Evolutionary conservation across 805 yeast genomes (phyloP), one percentile per base, ranked within the genome.

Genomic region (Teunomyces cretensis): DNA sequence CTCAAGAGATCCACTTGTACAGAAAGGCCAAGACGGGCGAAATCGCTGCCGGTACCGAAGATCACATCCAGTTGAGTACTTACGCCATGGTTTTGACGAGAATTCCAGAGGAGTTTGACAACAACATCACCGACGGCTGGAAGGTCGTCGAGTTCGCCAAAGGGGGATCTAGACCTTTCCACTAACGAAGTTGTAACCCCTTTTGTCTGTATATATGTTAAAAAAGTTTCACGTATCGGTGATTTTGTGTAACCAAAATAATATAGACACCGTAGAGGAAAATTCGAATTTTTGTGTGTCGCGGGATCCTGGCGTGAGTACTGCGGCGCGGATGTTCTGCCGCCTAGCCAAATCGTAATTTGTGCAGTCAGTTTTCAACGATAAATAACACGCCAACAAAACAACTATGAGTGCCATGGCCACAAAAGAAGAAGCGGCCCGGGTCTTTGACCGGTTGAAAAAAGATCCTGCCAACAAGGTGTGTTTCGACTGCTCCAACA

Each of bases 21-120:
- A 85, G 90, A 74, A 88, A 87, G 64, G 81, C 83, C 50, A 91
- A 91, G 73, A 86, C 97, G 27, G 96, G 96, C 42, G 96, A 92
- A 67, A 77, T 94, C 44, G 95, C 91, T 44, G 99, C 98, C 7
- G 99, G 99, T 58, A 82, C 90, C 27, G 96, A 90, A 61, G 96
- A 91, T 58, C 90, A 90, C 67, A 88, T 94, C 55, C 82, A 88
- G 65, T 79, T 88, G 78, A 84, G 95, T 57, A 84, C 96, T n/a
- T 94, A 94, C 64, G 98, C 96, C 33, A 81, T 94, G 90, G 99
- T 92, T 16, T 74, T 94, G 56, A 90, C 99, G 14, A 82, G 99
- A 67, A 74, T 88, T 42, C 90, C 97, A 2, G 99, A 91, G 66
- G 90, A 91, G 49, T 81, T 94, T 60, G 96, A 84, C 51, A 87